phyloP scores from a whole-genome alignment of 768 basidiomycete genomes.

The Trametes meyenii region DNA sequence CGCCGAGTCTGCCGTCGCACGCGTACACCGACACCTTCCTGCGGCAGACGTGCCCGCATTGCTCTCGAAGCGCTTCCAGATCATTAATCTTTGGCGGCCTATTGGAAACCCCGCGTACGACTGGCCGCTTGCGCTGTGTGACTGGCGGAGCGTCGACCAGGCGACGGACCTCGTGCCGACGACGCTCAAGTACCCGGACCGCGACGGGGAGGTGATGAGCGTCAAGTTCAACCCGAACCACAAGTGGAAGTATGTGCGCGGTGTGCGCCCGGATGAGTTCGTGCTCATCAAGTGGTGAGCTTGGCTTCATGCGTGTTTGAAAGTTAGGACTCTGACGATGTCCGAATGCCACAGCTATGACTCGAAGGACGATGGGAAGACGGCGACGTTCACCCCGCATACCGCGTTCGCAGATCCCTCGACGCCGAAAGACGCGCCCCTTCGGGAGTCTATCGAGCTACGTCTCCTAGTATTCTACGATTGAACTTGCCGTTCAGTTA shows the following conservation, averaged over 20 bases:
- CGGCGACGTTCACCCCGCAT: slow-evolving; percentile 62
- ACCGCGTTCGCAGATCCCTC: slow-evolving; percentile 60
- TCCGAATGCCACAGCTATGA: slow-evolving; percentile 35
- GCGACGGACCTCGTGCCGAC: slow-evolving; percentile 42
- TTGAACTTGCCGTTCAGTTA: slow-evolving; percentile 9
- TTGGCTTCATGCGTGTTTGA: neutral
- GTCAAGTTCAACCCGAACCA: slow-evolving; percentile 44
- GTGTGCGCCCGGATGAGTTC: slow-evolving; percentile 48
- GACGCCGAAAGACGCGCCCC: slow-evolving; percentile 51
- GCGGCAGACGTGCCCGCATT: slow-evolving; percentile 40
- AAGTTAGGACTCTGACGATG: slow-evolving; percentile 6
- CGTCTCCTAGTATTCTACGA: slow-evolving; percentile 68
- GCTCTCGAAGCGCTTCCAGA: slow-evolving; percentile 50
- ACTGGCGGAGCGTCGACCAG: slow-evolving; percentile 46
- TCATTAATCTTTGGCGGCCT: slow-evolving; percentile 59
- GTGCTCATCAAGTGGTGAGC: slow-evolving; percentile 52
- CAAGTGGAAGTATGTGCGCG: slow-evolving; percentile 49
- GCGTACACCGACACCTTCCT: slow-evolving; percentile 49
- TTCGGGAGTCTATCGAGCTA: slow-evolving; percentile 63
- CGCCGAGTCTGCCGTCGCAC: slow-evolving; percentile 39
- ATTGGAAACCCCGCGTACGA: slow-evolving; percentile 49
- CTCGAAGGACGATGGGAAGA: slow-evolving; percentile 42
- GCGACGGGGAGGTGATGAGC: slow-evolving; percentile 46
- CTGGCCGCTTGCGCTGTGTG: slow-evolving; percentile 52
- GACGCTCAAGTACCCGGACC: slow-evolving; percentile 44